A percentile compares a stretch with the other conserved stretches of the same genome.
These are phyloP conservation scores for Acacia acuminata DNA, from an alignment of 306 rosid genomes.

Conservation along the genomic window DNA sequence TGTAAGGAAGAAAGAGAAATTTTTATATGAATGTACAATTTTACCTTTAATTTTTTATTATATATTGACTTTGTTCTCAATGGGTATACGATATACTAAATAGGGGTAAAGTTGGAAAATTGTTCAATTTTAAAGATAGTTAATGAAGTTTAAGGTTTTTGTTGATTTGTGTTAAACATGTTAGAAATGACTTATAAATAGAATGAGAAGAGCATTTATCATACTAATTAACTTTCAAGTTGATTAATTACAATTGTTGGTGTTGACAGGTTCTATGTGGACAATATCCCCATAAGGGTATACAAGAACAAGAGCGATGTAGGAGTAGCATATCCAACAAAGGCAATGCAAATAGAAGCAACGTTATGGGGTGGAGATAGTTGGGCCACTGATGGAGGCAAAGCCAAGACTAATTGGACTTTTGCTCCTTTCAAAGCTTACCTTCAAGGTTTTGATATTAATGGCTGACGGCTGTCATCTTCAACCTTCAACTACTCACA, in stretches of 20 bases:
- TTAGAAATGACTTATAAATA: too few relatives aligned
- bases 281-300: constrained; percentile 50
- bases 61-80: too few relatives aligned
- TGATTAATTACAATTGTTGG: not conserved
- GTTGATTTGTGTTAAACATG: too few relatives aligned
- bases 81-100: too few relatives aligned
- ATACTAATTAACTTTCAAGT: too few relatives aligned
- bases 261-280: constrained; percentile 48
- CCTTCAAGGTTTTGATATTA: constrained; percentile 46
- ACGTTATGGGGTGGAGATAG: constrained; percentile 56
- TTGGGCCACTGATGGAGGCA: constrained; percentile 74
- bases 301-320: constrained; percentile 37
- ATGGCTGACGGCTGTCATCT: constrained; percentile 47
- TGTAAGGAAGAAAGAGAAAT: too few relatives aligned
- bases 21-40: too few relatives aligned
- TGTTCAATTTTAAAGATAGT: too few relatives aligned
- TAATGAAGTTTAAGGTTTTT: too few relatives aligned
- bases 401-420: constrained; percentile 47
- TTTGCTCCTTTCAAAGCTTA: constrained; percentile 60
- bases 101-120: too few relatives aligned
- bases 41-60: too few relatives aligned
- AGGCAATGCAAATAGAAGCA: constrained; percentile 50
- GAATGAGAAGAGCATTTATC: too few relatives aligned
- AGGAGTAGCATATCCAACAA: constrained; percentile 45
- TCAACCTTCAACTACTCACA: not conserved